Base-by-base conservation (phyloP, 2,329 filamentous ascomycete species). In the Pyrenochaeta sp. region DNA sequence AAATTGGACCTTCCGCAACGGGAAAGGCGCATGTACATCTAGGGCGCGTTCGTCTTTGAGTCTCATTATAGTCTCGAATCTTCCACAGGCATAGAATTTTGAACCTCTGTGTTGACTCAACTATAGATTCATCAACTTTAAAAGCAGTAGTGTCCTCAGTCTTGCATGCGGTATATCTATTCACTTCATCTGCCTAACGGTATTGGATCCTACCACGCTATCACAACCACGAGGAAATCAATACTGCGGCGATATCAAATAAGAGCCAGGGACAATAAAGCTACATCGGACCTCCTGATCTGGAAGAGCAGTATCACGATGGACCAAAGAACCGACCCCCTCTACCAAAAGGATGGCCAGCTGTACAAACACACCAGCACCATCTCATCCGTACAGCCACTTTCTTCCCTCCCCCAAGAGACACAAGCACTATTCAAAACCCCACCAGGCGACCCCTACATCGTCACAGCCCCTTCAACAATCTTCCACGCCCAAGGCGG, bases 401-500 rank as follows among this genome's bases (percentile, higher is more conserved):
- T 88, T 58, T 67, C 79, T 0, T 72, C 77, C 1, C 80, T 90
- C 0, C 80, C 85, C 2, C 78, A 83, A 34, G 74, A 79, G 32
- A 85, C 86, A 54, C 82, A 79, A 50, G 70, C 77, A 6, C 82
- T 91, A 9, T 88, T 88, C 79, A 90, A 90, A 70, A 77, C 84
- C 12, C 82, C 78, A 4, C 72, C 72, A 8, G 80, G 84, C 5
- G 13, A 82, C 1, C 82, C 86, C 64, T 82, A 83, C 67, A 83
- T 87, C n/a, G 74, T 91, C 22, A 81, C 86, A 5, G 90, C 87
- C 0, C 79, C 85, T 1, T 77, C 84, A 46, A 92, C 90, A n/a
- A 88, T 92, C 59, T 92, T 92, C 76, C 88, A 92, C 61, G 86
- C 88, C 0, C 90, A 92, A 74, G 90, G 90, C 22, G 90, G 90